Percentiles rank a stretch among this genome's conserved stretches.
Evolutionary conservation across 305 asterid species (phyloP).

Genomic region (Fraxinus dipetala): DNA sequence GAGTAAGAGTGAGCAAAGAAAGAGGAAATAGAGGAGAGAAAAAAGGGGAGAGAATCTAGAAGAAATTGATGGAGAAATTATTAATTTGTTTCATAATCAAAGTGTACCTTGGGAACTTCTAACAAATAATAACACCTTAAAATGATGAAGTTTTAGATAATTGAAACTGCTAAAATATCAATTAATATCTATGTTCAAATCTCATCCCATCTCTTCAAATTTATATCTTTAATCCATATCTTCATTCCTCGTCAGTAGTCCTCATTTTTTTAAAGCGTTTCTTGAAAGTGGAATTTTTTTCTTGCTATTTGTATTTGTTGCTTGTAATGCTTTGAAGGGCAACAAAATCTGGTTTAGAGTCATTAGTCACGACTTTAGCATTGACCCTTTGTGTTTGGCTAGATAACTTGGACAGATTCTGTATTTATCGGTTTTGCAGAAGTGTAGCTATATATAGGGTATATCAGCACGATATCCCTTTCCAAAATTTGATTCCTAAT

Average conservation of each 20-base stretch:
- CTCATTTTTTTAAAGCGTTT: neutral
- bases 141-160: neutral
- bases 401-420: constrained; percentile 9
- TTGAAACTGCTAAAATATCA: neutral
- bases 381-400: constrained; percentile 14
- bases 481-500: neutral
- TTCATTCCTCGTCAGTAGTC: neutral
- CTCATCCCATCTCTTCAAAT: neutral
- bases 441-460: neutral
- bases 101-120: neutral
- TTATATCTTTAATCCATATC: neutral
- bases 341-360: neutral
- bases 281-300: neutral
- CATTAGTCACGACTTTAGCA: neutral
- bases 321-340: neutral
- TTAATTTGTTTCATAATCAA: neutral
- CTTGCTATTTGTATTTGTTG: neutral
- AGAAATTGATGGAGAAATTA: neutral
- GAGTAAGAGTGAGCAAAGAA: neutral
- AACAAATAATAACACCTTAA: neutral
- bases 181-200: neutral
- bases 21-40: neutral
- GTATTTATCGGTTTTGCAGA: neutral
- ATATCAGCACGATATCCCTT: constrained; percentile 6
- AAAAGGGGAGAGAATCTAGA: neutral